Evolutionary conservation across 768 basidiomycete genomes (phyloP).

Genomic region (Tylopilus felleus): DNA sequence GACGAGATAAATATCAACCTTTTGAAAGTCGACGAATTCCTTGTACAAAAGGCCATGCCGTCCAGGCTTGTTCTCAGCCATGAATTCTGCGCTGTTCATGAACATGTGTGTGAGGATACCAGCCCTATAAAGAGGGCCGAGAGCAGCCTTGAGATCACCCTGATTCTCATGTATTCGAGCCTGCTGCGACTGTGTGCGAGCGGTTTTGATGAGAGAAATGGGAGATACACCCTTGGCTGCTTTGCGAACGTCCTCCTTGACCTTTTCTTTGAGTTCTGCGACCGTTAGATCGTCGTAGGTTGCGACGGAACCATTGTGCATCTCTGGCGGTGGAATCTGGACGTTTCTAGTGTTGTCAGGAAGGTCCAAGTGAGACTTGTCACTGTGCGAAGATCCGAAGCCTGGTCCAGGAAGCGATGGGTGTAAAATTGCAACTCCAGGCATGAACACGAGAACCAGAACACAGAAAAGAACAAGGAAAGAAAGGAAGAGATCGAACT

Average conservation of each 20-base stretch:
- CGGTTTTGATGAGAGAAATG: conserved; percentile 57
- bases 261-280: conserved; percentile 47
- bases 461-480: not conserved
- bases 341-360: conserved; percentile 16
- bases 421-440: conserved; percentile 40
- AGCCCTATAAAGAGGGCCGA: conserved; percentile 58
- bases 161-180: conserved; percentile 52
- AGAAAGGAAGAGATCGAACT: conserved; percentile 15
- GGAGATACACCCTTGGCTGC: conserved; percentile 59
- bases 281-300: conserved; percentile 34
- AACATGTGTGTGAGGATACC: conserved; percentile 56
- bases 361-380: conserved; percentile 11
- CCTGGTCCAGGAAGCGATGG: conserved; percentile 33
- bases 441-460: conserved; percentile 33
- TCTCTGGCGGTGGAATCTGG: conserved; percentile 24
- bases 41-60: conserved; percentile 55
- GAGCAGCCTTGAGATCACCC: conserved; percentile 61
- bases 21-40: conserved; percentile 62
- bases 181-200: conserved; percentile 51
- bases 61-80: conserved; percentile 43
- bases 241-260: conserved; percentile 46
- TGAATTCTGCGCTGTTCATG: conserved; percentile 59
- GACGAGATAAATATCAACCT: conserved; percentile 42
- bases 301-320: conserved; percentile 38
- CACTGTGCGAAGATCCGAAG: conserved; percentile 31